phyloP scores from a whole-genome alignment of 75 land plant species.

The Pseudotsuga menziesii region DNA sequence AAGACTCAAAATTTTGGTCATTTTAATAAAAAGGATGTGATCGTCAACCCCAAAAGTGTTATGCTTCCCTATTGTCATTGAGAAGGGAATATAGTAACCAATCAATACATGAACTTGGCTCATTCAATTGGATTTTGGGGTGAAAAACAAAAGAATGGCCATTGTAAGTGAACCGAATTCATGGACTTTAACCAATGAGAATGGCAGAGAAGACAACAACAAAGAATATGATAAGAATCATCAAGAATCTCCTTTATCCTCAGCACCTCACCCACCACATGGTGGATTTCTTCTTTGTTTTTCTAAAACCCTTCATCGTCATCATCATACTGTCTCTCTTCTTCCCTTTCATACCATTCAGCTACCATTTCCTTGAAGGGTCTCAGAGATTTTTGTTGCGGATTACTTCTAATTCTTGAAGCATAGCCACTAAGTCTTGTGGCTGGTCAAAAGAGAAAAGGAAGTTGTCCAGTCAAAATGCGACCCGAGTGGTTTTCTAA shows the following conservation, averaged over 20 bases:
- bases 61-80: background rate
- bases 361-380: background rate
- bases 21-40: no score
- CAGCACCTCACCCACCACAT: conserved; percentile 28
- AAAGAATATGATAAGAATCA: no score
- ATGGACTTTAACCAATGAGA: background rate
- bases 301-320: background rate
- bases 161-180: no score
- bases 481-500: no score
- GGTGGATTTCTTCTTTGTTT: conserved; percentile 7
- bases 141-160: no score
- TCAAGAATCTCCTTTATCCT: no score
- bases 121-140: background rate
- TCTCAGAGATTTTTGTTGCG: background rate
- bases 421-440: background rate
- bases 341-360: background rate
- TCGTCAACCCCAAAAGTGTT: no score
- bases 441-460: no score
- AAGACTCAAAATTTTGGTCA: no score
- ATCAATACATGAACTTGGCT: background rate
- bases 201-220: background rate
- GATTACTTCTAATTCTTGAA: background rate
- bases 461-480: no score
- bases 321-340: conserved; percentile 10
- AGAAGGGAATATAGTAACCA: background rate